Evolutionary conservation across 2,329 filamentous ascomycete species (phyloP).

Genomic region (Calonectria hawksworthii): DNA sequence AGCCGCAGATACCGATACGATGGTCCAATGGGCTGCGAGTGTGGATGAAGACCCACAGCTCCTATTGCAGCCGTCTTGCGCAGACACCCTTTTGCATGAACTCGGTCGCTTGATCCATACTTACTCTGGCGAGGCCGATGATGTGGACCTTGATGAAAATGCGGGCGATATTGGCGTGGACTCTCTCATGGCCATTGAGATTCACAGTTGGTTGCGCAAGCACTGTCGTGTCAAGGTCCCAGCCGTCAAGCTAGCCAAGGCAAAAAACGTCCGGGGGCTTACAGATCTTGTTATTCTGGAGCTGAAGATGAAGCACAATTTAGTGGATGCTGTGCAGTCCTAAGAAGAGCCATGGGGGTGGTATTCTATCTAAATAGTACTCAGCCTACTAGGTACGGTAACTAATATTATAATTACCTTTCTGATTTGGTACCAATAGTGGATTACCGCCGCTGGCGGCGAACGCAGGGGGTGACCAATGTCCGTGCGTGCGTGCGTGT

Average conservation of each 20-base stretch:
- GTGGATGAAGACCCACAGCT: background rate
- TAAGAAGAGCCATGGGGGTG: too few relatives aligned
- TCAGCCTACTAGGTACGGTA: too few relatives aligned
- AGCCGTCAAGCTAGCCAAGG: background rate
- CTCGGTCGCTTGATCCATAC: background rate
- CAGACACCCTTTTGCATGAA: background rate
- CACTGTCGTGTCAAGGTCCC: background rate
- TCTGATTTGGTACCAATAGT: too few relatives aligned
- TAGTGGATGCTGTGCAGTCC: background rate
- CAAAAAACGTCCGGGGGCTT: background rate
- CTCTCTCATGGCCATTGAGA: slow-evolving; percentile 1
- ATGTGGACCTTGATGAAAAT: background rate
- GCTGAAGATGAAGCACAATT: background rate
- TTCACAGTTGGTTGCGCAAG: background rate
- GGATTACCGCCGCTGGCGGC: too few relatives aligned
- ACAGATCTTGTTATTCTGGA: background rate
- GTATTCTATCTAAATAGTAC: too few relatives aligned
- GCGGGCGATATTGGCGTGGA: background rate
- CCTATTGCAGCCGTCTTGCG: background rate
- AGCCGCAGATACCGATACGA: background rate
- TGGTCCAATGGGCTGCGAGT: background rate
- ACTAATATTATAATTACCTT: too few relatives aligned
- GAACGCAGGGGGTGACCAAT: too few relatives aligned
- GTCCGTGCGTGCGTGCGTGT: too few relatives aligned
- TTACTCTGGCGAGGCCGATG: background rate